Base-by-base conservation (phyloP, 441 rosid species). In the Croton laevigatus region DNA sequence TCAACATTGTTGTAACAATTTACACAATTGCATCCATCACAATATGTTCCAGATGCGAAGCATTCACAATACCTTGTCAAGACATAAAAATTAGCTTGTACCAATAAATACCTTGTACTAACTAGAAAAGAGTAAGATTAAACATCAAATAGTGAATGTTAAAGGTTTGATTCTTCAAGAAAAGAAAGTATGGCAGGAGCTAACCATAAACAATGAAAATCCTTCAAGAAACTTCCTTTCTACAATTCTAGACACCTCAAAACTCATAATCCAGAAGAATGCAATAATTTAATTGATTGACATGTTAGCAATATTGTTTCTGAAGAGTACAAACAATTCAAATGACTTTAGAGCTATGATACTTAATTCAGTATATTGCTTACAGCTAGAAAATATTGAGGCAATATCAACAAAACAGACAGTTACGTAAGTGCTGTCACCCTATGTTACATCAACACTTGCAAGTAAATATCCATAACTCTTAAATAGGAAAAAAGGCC, bases 21-120 rank as follows among this genome's bases (percentile, higher is more conserved):
- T 71, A 80, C 70, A 76, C 99, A 96, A 65, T 93, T 91, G 86
- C 99, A 93, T 57, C 97, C 98, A 76, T 91, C 91, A 79, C 98
- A 96, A 76, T 91, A 91, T 57, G 83, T 83, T 67, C 97, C 97
- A 44, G 95, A 85, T 44, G 98, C 93, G 81, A 96, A 96, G 86
- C 99, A 96, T 75, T 93, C 98, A 73, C 99, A 96, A 66, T 93
- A 96, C 87, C 99, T 95, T 71, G 63, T 57, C 49, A 82, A 71
- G 45, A 82, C 46, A 53, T 17, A 49, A 54, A 62, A 62, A 55
- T 70, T 49, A 71, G 55, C 76, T 32, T 34, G 23, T 37, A 58
- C 70, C 60, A 61, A 58, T 44, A 40, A 59, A 68, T 32, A 67
- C 67, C 14, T 20, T 38, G 51, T 38, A 22, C 20, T 46, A 61